phyloP scores from a whole-genome alignment of 768 basidiomycete genomes.

The Suillus bovinus region DNA sequence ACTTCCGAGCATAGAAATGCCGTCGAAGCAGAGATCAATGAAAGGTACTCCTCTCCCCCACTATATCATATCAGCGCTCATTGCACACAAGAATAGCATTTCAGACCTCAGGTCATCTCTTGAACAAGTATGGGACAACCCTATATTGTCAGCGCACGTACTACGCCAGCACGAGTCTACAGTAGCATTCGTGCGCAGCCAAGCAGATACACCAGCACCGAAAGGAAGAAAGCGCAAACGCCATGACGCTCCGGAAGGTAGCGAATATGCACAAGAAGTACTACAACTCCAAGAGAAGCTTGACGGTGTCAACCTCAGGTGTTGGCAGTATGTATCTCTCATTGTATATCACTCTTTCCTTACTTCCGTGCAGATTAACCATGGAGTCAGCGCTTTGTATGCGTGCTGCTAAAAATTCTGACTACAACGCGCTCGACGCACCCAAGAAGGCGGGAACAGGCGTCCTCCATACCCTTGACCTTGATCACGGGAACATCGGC shows the following conservation, averaged over 20 bases:
- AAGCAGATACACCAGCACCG: slow-evolving; percentile 29
- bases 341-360: background rate
- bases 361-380: slow-evolving; percentile 40
- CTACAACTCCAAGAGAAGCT: slow-evolving; percentile 48
- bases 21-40: slow-evolving; percentile 42
- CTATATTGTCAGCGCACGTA: slow-evolving; percentile 57
- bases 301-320: slow-evolving; percentile 51
- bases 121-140: slow-evolving; percentile 51
- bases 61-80: background rate
- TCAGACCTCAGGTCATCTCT: slow-evolving; percentile 48
- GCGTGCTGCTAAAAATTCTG: slow-evolving; percentile 62
- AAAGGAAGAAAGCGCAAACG: slow-evolving; percentile 39
- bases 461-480: slow-evolving; percentile 22
- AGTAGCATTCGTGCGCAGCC: slow-evolving; percentile 38
- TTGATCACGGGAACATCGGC: background rate
- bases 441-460: slow-evolving; percentile 35
- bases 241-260: slow-evolving; percentile 18
- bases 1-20: slow-evolving; percentile 28
- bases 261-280: slow-evolving; percentile 46
- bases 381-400: slow-evolving; percentile 60
- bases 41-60: slow-evolving; percentile 32
- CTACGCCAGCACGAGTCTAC: slow-evolving; percentile 51
- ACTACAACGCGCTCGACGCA: slow-evolving; percentile 55
- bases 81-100: slow-evolving; percentile 41
- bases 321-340: slow-evolving; percentile 56